These are phyloP conservation scores for Massariosphaeria phaeospora DNA, from an alignment of 495 filamentous ascomycete species.

Conservation along the genomic window DNA sequence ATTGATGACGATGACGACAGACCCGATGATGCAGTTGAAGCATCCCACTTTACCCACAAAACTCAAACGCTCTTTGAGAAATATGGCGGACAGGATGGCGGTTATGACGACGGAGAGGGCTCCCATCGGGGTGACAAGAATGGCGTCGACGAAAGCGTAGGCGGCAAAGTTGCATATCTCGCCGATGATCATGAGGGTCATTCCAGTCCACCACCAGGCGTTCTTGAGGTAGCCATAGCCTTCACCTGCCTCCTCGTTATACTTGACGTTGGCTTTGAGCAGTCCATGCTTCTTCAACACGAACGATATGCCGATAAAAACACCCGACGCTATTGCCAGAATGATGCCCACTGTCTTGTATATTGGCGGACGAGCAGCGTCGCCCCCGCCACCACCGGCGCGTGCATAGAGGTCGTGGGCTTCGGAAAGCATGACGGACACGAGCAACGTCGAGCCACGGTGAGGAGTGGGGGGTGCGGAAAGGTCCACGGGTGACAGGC, in stretches of 20 bases:
- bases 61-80: constrained; percentile 90
- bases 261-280: constrained; percentile 89
- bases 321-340: constrained; percentile 79
- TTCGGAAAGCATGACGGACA: constrained; percentile 47
- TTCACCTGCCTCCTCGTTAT: constrained; percentile 92
- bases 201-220: constrained; percentile 88
- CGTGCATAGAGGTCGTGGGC: constrained; percentile 48
- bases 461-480: background rate
- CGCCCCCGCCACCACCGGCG: constrained; percentile 32
- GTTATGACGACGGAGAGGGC: constrained; percentile 95
- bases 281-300: constrained; percentile 92
- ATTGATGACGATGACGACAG: constrained; percentile 90
- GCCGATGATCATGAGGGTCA: constrained; percentile 95
- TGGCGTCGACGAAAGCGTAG: constrained; percentile 95
- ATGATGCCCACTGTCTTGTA: constrained; percentile 88
- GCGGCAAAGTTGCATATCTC: constrained; percentile 97
- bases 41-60: constrained; percentile 96
- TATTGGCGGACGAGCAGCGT: constrained; percentile 46
- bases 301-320: constrained; percentile 94
- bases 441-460: constrained; percentile 5
- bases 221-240: constrained; percentile 99
- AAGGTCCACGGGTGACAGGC: background rate
- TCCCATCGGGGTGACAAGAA: constrained; percentile 89
- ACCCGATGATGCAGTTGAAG: constrained; percentile 90
- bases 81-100: constrained; percentile 88